A percentile compares a stretch with the other conserved stretches of the same genome.
Conservation (phyloP, 106 monocot species). For the Apostasia ramifera region DNA sequence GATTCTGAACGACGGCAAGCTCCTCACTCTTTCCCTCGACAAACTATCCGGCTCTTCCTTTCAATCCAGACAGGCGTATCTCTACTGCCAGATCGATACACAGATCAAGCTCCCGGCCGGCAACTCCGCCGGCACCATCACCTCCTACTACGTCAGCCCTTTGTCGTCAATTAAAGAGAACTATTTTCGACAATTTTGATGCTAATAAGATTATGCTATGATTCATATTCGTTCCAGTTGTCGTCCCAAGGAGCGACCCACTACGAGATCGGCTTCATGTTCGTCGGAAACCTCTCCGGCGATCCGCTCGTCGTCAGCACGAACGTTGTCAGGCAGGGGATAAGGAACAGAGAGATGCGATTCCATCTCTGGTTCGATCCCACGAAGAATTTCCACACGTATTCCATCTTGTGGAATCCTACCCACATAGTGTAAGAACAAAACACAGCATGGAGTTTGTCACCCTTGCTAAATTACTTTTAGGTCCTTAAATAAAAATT, state of each 20-base stretch:
- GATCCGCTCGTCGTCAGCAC: not conserved
- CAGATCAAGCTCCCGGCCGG: not conserved
- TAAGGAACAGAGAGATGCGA: not conserved
- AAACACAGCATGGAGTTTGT: not conserved
- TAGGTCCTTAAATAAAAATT: too few relatives aligned
- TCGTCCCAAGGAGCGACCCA: not conserved
- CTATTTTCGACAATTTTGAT: too few relatives aligned
- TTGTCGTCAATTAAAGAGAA: too few relatives aligned
- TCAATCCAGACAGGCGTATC: not conserved
- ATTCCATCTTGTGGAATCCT: not conserved
- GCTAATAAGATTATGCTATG: not conserved
- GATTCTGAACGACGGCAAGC: not conserved
- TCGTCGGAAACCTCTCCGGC: not conserved
- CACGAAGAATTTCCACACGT: not conserved
- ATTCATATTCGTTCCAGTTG: not conserved
- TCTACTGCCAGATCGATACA: not conserved
- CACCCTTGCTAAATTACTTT: not conserved
- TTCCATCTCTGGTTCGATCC: slow-evolving; percentile 2
- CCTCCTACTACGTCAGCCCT: too few relatives aligned
- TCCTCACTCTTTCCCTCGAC: not conserved
- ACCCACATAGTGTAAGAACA: not conserved
- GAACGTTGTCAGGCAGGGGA: not conserved
- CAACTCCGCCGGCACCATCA: too few relatives aligned
- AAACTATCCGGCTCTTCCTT: not conserved
- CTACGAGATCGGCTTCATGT: not conserved